A percentile compares a stretch with the other conserved stretches of the same genome.
Evolutionary conservation across 768 basidiomycete species (phyloP).

Genomic region (Serendipita vermifera): DNA sequence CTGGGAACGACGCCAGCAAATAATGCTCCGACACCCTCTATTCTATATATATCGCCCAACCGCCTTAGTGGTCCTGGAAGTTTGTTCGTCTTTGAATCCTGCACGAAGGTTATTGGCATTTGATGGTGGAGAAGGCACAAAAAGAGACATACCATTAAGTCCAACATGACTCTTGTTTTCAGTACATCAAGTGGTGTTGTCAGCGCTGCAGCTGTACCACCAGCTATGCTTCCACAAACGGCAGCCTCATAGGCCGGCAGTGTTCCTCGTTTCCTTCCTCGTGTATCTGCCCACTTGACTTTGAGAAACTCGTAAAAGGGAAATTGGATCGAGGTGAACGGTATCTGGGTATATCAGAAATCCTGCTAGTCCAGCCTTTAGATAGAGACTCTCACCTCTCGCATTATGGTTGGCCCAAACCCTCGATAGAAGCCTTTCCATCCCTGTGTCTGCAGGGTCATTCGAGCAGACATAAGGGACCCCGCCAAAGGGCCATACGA

Average conservation of each 20-base stretch:
- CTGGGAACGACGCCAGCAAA: conserved; percentile 83
- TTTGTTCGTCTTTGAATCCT: conserved; percentile 39
- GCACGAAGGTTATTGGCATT: neutral
- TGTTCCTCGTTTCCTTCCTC: conserved; percentile 53
- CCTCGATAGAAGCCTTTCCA: conserved; percentile 34
- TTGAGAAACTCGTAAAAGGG: conserved; percentile 90
- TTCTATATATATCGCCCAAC: conserved; percentile 48
- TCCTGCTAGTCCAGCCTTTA: too few relatives aligned
- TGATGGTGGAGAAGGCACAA: conserved; percentile 6
- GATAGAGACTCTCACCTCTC: conserved; percentile 28
- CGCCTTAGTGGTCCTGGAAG: conserved; percentile 45
- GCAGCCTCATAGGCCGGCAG: conserved; percentile 41
- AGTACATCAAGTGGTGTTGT: conserved; percentile 95
- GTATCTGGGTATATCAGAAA: too few relatives aligned
- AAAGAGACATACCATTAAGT: conserved; percentile 49
- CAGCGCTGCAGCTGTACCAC: conserved; percentile 74
- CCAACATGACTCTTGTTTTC: conserved; percentile 95
- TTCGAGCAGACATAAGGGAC: conserved; percentile 23
- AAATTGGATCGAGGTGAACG: conserved; percentile 92
- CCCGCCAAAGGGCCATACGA: conserved; percentile 24
- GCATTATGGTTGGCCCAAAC: conserved; percentile 33
- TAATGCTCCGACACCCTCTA: conserved; percentile 62
- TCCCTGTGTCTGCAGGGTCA: conserved; percentile 25
- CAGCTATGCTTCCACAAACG: conserved; percentile 79
- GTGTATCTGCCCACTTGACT: conserved; percentile 38